Conservation (phyloP, 1,139 yeast genomes). For the Protomyces pachydermus region DNA sequence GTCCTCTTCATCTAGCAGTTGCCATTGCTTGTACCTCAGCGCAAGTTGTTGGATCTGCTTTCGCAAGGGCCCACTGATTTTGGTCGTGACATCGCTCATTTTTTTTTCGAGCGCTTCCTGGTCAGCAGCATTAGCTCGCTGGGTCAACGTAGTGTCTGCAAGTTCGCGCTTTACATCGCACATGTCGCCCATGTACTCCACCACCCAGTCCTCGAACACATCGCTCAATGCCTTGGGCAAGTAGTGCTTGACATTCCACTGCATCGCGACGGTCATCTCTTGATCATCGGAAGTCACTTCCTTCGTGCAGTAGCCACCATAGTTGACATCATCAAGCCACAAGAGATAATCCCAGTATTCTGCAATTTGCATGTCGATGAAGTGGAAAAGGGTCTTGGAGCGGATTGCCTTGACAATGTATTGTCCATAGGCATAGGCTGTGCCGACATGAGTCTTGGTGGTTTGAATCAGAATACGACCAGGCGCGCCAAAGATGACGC, state of each 20-base stretch:
- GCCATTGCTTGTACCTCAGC: constrained; percentile 47
- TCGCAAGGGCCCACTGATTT: constrained; percentile 46
- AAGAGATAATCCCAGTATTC: constrained; percentile 85
- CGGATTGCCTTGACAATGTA: constrained; percentile 75
- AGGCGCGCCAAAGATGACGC: constrained; percentile 74
- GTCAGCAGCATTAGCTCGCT: constrained; percentile 38
- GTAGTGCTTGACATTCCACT: constrained; percentile 76
- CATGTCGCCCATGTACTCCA: constrained; percentile 68
- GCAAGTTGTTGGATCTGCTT: constrained; percentile 60
- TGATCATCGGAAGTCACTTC: constrained; percentile 7
- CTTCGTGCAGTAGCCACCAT: constrained; percentile 58
- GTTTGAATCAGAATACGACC: constrained; percentile 71
- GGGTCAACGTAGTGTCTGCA: constrained; percentile 37
- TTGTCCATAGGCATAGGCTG: constrained; percentile 90
- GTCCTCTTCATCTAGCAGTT: constrained; percentile 66
- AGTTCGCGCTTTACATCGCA: constrained; percentile 48
- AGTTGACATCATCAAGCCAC: constrained; percentile 93
- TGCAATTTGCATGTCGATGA: constrained; percentile 65
- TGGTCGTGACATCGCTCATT: constrained; percentile 15
- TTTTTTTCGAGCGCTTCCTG: constrained; percentile 31
- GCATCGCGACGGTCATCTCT: constrained; percentile 48
- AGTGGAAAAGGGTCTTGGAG: constrained; percentile 74
- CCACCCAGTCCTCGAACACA: constrained; percentile 85
- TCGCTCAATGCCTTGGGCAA: constrained; percentile 69
- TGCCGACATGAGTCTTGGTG: constrained; percentile 70